Percentiles rank a stretch among this genome's conserved stretches.
phyloP scores from a whole-genome alignment of 768 basidiomycete species.

The Clathrus columnatus region DNA sequence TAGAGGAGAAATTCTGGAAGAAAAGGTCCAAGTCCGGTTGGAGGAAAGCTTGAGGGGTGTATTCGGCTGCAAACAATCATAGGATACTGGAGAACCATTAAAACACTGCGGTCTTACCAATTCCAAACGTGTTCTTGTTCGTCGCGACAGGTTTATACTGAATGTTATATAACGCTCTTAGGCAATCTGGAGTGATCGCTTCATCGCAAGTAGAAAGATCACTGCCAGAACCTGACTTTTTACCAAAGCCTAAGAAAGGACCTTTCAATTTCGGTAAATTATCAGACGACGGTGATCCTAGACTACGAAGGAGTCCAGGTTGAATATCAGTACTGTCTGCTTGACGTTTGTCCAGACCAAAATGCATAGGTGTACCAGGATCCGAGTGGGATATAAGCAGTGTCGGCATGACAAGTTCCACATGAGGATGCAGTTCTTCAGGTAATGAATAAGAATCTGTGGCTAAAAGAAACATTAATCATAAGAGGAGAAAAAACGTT shows the following conservation, averaged over 20 bases:
- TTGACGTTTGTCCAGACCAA: not conserved
- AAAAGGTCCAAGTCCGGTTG: conserved; percentile 8
- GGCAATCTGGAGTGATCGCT: conserved; percentile 20
- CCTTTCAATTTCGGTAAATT: conserved; percentile 3
- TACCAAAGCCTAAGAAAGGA: not conserved
- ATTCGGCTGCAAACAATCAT: conserved; percentile 4
- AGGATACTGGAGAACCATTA: not conserved
- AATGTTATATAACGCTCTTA: conserved; percentile 29
- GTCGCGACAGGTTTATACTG: conserved; percentile 20
- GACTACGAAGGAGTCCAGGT: not conserved
- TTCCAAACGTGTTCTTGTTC: conserved; percentile 7
- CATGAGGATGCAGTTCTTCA: conserved; percentile 42
- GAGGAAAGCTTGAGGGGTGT: conserved; percentile 7
- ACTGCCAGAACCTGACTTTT: not conserved
- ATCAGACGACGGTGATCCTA: conserved; percentile 6
- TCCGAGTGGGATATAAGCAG: conserved; percentile 2
- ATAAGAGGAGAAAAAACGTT: not conserved
- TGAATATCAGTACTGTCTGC: not conserved
- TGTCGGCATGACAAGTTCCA: conserved; percentile 7
- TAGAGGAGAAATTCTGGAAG: conserved; percentile 6
- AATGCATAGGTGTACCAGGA: not conserved
- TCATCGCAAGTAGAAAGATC: conserved; percentile 6
- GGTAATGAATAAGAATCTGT: conserved; percentile 48
- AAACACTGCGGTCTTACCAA: not conserved
- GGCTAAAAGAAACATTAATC: not conserved